These are phyloP conservation scores for Tuber borchii DNA, from an alignment of 495 filamentous ascomycete genomes.

Conservation along the genomic window DNA sequence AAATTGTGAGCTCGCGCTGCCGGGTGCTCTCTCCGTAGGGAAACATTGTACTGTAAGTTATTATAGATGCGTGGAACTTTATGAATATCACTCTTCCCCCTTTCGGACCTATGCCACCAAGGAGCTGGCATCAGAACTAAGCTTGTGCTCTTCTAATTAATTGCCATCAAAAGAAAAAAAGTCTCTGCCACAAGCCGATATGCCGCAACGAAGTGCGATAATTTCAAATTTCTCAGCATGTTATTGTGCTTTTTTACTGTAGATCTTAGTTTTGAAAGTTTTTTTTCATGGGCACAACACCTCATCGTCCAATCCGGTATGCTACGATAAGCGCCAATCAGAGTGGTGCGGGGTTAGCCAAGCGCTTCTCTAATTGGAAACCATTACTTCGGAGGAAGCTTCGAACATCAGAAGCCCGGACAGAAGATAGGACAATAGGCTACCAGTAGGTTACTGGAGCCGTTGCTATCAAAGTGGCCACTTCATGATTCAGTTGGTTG, in stretches of 20 bases:
- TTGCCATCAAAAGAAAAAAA: background rate
- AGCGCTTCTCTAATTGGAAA: background rate
- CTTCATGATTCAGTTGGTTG: background rate
- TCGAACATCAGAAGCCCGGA: background rate
- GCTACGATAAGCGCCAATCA: conserved; percentile 13
- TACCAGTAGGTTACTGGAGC: background rate
- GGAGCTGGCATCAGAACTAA: background rate
- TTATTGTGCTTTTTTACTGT: background rate
- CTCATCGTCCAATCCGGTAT: background rate
- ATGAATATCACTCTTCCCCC: background rate
- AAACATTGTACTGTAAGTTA: background rate
- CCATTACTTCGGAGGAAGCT: background rate
- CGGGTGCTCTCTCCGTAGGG: background rate
- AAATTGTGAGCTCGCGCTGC: background rate
- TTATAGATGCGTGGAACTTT: background rate
- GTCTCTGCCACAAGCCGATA: background rate
- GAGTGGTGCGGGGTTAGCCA: conserved; percentile 28
- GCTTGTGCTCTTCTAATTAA: background rate
- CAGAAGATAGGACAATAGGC: background rate
- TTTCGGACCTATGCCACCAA: background rate
- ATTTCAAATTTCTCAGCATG: background rate
- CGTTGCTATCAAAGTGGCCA: background rate
- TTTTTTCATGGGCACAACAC: background rate
- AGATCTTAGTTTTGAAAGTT: background rate
- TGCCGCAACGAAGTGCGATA: background rate